phyloP scores from a whole-genome alignment of 108 stramenopile species.

The Skeletonema costatum region DNA sequence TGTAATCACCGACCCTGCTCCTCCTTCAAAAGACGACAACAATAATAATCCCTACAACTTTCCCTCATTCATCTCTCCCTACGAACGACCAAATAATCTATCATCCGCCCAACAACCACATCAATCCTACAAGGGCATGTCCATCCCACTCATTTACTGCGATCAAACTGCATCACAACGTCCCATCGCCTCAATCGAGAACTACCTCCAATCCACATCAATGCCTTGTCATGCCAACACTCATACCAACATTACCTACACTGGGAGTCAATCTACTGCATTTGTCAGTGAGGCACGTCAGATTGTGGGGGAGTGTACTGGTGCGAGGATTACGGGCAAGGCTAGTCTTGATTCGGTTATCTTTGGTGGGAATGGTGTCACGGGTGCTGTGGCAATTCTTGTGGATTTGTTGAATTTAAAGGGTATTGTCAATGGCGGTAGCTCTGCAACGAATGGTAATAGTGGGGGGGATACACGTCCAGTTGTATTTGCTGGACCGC shows the following conservation, averaged over 20 bases:
- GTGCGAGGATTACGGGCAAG: constrained; percentile 88
- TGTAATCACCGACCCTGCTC: constrained; percentile 21
- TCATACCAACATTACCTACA: constrained; percentile 88
- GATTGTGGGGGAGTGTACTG: constrained; percentile 85
- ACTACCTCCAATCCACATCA: constrained; percentile 59
- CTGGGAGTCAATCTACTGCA: constrained; percentile 89
- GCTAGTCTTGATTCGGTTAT: constrained; percentile 89
- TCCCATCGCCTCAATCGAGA: constrained; percentile 72
- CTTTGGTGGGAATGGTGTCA: constrained; percentile 96
- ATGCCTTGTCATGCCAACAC: constrained; percentile 95
- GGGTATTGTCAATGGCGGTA: not conserved
- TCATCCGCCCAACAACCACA: not conserved
- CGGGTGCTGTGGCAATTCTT: constrained; percentile 82
- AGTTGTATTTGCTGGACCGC: constrained; percentile 92
- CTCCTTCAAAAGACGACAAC: not conserved
- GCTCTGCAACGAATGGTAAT: not conserved
- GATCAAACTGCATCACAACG: constrained; percentile 87
- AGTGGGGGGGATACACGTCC: constrained; percentile 28
- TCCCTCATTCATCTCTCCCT: constrained; percentile 42
- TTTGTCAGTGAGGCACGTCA: constrained; percentile 91
- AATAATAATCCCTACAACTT: constrained; percentile 4
- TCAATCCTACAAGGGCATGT: constrained; percentile 24
- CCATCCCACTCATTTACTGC: constrained; percentile 82
- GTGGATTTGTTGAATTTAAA: constrained; percentile 72
- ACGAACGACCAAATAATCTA: constrained; percentile 7